Evolutionary conservation across 306 rosid species (phyloP).

Genomic region (Geum urbanum): DNA sequence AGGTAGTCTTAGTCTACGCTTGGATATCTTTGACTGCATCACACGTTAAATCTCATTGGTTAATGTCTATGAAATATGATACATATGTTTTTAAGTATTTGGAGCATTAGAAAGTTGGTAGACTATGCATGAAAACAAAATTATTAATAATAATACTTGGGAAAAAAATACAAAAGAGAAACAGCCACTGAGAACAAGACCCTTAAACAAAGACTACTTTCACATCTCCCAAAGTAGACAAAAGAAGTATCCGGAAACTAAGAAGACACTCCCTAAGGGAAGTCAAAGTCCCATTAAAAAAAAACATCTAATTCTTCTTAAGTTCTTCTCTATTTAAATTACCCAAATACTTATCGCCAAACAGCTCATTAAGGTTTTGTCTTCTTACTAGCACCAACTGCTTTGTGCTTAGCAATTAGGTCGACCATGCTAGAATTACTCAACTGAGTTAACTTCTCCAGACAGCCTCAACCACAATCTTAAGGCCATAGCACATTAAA

Average conservation of each 20-base stretch:
- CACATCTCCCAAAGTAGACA: neutral
- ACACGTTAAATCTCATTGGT: slow-evolving; percentile 14
- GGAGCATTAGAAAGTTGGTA: neutral
- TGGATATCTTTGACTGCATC: slow-evolving; percentile 88
- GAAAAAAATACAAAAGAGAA: neutral
- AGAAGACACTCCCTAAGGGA: neutral
- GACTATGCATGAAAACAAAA: neutral
- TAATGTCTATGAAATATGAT: neutral
- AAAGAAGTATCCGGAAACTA: neutral
- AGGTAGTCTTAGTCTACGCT: slow-evolving; percentile 76
- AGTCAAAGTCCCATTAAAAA: too few species aligned
- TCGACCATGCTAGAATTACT: neutral
- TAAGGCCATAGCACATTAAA: neutral
- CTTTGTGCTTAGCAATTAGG: neutral
- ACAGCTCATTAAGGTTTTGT: neutral
- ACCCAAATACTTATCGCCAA: neutral
- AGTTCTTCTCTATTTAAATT: neutral
- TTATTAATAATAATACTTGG: neutral
- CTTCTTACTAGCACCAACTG: neutral
- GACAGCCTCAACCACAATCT: neutral
- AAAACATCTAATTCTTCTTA: too few species aligned
- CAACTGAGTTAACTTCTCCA: neutral
- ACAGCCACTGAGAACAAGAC: neutral
- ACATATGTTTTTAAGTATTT: neutral
- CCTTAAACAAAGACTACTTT: neutral